These are phyloP conservation scores for Paraphaeosphaeria sporulosa DNA, from an alignment of 2,329 filamentous ascomycete species.

Conservation along the genomic window DNA sequence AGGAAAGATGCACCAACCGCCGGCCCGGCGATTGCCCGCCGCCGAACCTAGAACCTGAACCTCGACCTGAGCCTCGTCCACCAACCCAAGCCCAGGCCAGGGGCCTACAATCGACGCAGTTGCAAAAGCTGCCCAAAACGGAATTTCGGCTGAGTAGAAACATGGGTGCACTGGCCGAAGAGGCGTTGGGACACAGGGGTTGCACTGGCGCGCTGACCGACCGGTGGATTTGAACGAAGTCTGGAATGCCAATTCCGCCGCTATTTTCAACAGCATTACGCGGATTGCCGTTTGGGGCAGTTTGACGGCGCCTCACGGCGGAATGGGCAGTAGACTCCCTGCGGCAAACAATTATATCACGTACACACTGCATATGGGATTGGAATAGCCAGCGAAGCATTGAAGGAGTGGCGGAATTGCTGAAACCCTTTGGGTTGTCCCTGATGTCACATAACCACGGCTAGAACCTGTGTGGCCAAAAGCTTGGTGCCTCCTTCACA, in stretches of 20 bases:
- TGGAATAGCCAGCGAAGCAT: neutral
- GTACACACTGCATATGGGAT: neutral
- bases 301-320: neutral
- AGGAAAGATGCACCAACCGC: neutral
- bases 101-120: slow-evolving; percentile 4
- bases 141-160: neutral
- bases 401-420: neutral
- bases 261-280: neutral
- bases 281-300: neutral
- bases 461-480: neutral
- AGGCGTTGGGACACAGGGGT: neutral
- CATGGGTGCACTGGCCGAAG: neutral
- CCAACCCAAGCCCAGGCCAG: slow-evolving; percentile 1
- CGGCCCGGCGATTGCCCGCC: neutral
- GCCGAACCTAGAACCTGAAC: neutral
- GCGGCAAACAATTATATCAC: neutral
- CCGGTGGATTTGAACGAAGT: slow-evolving; percentile 2
- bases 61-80: slow-evolving; percentile 1
- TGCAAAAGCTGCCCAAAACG: slow-evolving; percentile 2
- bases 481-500: neutral
- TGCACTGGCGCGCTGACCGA: neutral
- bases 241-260: slow-evolving; percentile 10
- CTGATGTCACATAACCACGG: neutral
- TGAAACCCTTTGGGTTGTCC: too few relatives aligned
- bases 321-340: neutral